Evolutionary conservation across 371 early-diverging fungal genomes (phyloP), one percentile per base, ranked within the genome.

Genomic region (Mortierella sp.): DNA sequence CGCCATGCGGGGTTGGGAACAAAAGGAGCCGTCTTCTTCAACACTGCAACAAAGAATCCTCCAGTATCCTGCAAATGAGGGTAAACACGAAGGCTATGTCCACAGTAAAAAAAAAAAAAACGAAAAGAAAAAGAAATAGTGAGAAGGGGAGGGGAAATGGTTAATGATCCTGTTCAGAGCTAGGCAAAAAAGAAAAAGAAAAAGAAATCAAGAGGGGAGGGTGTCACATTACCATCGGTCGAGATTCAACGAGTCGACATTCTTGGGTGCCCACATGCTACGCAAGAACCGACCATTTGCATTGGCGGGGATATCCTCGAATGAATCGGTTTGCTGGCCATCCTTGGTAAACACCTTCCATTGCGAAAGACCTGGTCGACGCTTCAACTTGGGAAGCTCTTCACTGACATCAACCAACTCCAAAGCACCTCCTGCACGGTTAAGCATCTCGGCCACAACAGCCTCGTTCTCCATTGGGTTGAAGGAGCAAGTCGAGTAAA

Each of bases 401-500:
- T 82, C 52, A 28, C 94, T 92, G 29, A 96, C 95, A 85, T 98
- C 97, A 4, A 97, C 84, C 43, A 97, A 83, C 50, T 86, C 84
- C 67, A 98, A 80, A 1, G 94, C 87, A 23, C 86, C 88, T 61
- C 89, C 85, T 56, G 86, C 84, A 51, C 83, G 82, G 66, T 91
- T 88, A 68, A 97, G 82, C 14, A 93, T 89, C 66, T 90, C 92
- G 19, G 95, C 96, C 1, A 97, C 93, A 50, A 97, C 96, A n/a
- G 97, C 96, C 85, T 98, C 97, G 75, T 97, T 97, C 82, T 97
- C 98, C 59, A 97, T 83, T 19, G 99, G 99, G 83, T 99, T 99
- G 81, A 99, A 90, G 4, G 99, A 95, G 84, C 99, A 99, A 1
- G 99, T 99, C 16, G 99, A 98, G 84, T 99, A 99, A 0, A 99